Conservation (phyloP, 768 basidiomycete species). For the Mycena albidolilacea region DNA sequence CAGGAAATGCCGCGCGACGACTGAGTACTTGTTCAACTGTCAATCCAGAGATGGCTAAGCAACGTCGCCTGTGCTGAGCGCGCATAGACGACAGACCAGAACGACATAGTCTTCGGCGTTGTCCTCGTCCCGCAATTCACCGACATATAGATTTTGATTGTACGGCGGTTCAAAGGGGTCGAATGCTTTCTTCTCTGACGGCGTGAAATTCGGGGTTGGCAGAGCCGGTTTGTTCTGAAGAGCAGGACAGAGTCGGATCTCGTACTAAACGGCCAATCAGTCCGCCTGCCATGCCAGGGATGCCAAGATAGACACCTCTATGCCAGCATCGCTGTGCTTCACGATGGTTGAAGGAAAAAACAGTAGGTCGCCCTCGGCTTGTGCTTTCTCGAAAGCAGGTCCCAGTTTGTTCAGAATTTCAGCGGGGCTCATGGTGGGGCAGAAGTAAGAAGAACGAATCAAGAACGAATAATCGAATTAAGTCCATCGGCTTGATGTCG, state of each 20-base stretch:
- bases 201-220: constrained; percentile 59
- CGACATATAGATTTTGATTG: constrained; percentile 79
- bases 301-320: constrained; percentile 65
- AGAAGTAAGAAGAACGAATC: background rate
- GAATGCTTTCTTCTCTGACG: constrained; percentile 48
- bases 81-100: constrained; percentile 69
- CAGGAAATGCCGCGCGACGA: constrained; percentile 90
- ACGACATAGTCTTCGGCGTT: constrained; percentile 73
- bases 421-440: constrained; percentile 51
- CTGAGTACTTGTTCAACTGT: constrained; percentile 90
- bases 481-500: background rate
- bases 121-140: constrained; percentile 78
- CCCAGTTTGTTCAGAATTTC: constrained; percentile 72
- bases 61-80: background rate
- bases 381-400: constrained; percentile 70
- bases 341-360: constrained; percentile 84
- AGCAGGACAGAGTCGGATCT: constrained; percentile 89
- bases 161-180: constrained; percentile 95
- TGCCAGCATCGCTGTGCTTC: constrained; percentile 70
- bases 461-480: background rate
- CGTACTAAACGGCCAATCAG: constrained; percentile 68
- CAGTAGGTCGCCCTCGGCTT: constrained; percentile 74
- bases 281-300: background rate
- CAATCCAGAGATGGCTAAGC: constrained; percentile 9
- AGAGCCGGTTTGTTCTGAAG: constrained; percentile 81